A percentile compares a stretch with the other conserved stretches of the same genome.
phyloP scores from a whole-genome alignment of 345 rosid genomes.

The Pugionium cornutum region DNA sequence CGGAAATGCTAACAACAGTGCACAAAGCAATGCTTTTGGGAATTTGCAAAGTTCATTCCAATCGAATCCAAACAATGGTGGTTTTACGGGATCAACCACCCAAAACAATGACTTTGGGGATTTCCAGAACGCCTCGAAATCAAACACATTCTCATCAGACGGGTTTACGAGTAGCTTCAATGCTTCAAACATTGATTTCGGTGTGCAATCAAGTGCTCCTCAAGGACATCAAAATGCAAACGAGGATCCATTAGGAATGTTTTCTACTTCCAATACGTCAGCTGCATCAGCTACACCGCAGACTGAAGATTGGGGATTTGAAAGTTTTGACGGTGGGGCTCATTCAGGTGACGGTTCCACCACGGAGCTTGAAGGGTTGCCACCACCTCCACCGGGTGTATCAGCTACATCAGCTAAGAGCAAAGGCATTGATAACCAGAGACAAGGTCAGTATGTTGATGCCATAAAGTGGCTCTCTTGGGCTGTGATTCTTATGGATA shows the following conservation, averaged over 20 bases:
- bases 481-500: conserved; percentile 88
- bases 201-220: conserved; percentile 49
- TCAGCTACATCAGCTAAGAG: conserved; percentile 74
- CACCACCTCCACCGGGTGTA: conserved; percentile 91
- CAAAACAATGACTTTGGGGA: conserved; percentile 52
- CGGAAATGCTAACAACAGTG: conserved; percentile 34
- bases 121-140: conserved; percentile 53
- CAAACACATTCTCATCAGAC: conserved; percentile 47
- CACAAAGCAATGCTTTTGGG: conserved; percentile 50
- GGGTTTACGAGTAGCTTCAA: conserved; percentile 47
- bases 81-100: conserved; percentile 44
- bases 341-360: conserved; percentile 55
- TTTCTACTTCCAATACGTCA: conserved; percentile 50
- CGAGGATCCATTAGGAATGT: conserved; percentile 63
- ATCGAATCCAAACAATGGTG: conserved; percentile 38
- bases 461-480: conserved; percentile 99
- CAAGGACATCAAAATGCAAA: conserved; percentile 24
- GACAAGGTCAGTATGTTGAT: conserved; percentile 93
- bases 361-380: conserved; percentile 94
- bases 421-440: conserved; percentile 85
- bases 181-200: conserved; percentile 55
- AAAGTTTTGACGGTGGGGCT: conserved; percentile 64
- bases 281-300: conserved; percentile 46
- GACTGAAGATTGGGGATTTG: conserved; percentile 83
- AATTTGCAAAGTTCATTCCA: conserved; percentile 57